Conservation (phyloP, 345 rosid genomes). For the Eutrema yunnanense region DNA sequence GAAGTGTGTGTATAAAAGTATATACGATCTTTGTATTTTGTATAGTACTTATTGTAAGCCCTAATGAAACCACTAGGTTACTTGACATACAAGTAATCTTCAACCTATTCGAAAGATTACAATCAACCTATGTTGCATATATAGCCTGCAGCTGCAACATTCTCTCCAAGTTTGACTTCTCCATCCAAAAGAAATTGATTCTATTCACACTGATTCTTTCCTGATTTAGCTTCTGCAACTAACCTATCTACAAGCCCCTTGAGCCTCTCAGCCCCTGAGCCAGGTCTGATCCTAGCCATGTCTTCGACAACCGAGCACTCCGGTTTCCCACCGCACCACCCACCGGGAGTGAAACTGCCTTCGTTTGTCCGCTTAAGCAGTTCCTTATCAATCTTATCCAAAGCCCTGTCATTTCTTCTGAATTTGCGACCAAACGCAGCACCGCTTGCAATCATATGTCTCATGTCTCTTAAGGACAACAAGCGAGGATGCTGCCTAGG, state of each 20-base stretch:
- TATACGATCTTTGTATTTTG: constrained; percentile 5
- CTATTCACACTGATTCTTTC: constrained; percentile 72
- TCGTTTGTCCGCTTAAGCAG: constrained; percentile 49
- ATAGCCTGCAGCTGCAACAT: background rate
- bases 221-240: constrained; percentile 34
- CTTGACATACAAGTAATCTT: constrained; percentile 9
- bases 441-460: constrained; percentile 59
- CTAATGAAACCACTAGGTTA: background rate
- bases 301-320: constrained; percentile 67
- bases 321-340: constrained; percentile 81
- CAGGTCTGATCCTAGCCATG: constrained; percentile 51
- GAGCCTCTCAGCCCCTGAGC: constrained; percentile 71
- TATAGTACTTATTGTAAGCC: constrained; percentile 3
- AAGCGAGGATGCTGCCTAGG: constrained; percentile 89
- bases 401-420: constrained; percentile 41
- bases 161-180: background rate
- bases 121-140: background rate
- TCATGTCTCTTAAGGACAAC: constrained; percentile 55
- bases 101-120: background rate
- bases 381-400: constrained; percentile 66
- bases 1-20: constrained; percentile 11
- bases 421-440: constrained; percentile 92
- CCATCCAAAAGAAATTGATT: background rate
- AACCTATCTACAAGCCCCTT: constrained; percentile 51
- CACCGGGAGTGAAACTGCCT: constrained; percentile 78